Base-by-base conservation (phyloP, 345 rosid species). In the Anastatica hierochuntica region DNA sequence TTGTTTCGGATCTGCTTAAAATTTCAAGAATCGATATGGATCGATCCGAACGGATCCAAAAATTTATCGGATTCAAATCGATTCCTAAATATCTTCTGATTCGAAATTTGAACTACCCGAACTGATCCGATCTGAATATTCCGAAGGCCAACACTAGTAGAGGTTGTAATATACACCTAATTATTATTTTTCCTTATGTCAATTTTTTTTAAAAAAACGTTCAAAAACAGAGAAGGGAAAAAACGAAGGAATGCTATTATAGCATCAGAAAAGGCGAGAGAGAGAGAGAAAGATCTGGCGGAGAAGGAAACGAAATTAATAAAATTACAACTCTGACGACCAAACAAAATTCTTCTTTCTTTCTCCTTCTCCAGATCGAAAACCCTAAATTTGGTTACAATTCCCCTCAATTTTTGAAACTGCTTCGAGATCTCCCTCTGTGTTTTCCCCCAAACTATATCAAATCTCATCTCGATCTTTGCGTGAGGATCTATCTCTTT, bases 201-300 rank as follows among this genome's bases (percentile, higher is more conserved):
- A n/a, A n/a, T n/a, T n/a, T n/a, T n/a, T n/a, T n/a, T n/a, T n/a
- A n/a, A n/a, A n/a, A n/a, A 43, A 52, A 36, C 53, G 60, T 62
- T 53, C n/a, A n/a, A n/a, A n/a, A n/a, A n/a, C n/a, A 34, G 10
- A 20, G 52, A 51, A 41, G 14, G 24, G 30, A 1, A 40, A 61
- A 24, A 53, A n/a, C n/a, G n/a, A 14, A 7, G 20, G 23, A 43
- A 53, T 8, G 15, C 52, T 21, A 26, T 62, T 33, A 51, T 23
- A n/a, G n/a, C 4, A 38, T 36, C 30, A 52, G 40, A 14, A 47
- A 43, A 36, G 2, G 41, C 11, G n/a, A n/a, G n/a, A n/a, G n/a
- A n/a, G n/a, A n/a, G n/a, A n/a, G 12, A 62, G 19, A 54, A 57
- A 67, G 66, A 67, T 67, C 66, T 53, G 58, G 41, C 14, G 60